Percentiles rank a stretch among this genome's conserved stretches.
Conservation (phyloP, 1,284 basidiomycete genomes). For the Tilletia indica region DNA sequence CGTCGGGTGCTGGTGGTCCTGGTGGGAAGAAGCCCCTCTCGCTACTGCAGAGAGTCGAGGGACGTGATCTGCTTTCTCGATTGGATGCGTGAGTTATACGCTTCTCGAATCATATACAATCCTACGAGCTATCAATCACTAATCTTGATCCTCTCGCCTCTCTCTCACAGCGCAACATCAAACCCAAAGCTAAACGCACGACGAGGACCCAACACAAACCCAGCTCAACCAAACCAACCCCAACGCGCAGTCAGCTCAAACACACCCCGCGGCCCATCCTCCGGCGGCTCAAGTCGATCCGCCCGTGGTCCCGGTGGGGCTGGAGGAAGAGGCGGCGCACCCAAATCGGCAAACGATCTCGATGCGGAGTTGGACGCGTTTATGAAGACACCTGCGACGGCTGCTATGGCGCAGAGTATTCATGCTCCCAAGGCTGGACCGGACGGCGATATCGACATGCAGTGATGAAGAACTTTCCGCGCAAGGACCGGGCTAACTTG, state of each 20-base stretch:
- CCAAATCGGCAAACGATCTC: slow-evolving; percentile 73
- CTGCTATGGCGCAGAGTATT: neutral
- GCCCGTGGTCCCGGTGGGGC: neutral
- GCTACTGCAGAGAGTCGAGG: neutral
- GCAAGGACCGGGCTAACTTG: no score
- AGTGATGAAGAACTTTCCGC: neutral
- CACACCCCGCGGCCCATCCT: neutral
- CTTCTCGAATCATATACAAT: no score
- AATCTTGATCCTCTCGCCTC: no score
- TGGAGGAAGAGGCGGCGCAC: slow-evolving; percentile 27
- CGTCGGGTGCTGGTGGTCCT: neutral
- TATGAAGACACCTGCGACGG: slow-evolving; percentile 62
- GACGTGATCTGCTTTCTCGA: slow-evolving; percentile 29
- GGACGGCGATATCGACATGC: slow-evolving; percentile 28
- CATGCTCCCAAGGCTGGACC: neutral
- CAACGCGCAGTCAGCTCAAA: neutral
- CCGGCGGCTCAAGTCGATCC: neutral
- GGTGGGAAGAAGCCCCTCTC: neutral
- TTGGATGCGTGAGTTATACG: slow-evolving; percentile 27
- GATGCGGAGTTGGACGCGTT: slow-evolving; percentile 89
- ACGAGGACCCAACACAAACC: no score
- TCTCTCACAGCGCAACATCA: no score
- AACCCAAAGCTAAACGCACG: no score
- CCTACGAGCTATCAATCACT: no score
- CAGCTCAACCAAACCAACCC: neutral